Base-by-base conservation (phyloP, 495 filamentous ascomycete genomes). In the Thermothielavioides terrestris region DNA sequence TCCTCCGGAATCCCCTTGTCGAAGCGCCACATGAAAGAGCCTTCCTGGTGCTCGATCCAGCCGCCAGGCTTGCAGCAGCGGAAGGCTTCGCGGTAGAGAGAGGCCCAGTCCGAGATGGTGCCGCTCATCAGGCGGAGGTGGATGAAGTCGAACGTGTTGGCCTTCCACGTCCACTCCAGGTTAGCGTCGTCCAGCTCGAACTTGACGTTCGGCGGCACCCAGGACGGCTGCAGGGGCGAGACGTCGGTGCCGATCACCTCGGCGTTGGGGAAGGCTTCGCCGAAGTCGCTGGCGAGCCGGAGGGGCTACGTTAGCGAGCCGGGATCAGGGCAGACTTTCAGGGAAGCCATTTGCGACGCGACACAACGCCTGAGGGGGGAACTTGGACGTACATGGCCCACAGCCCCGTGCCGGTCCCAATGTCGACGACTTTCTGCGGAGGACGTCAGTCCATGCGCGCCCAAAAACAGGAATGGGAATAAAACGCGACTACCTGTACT, bases 181-280 rank as follows among this genome's bases (percentile, higher is more conserved):
- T 74, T 75, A 49, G 70, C 66, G 51, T 81, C 77, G 39, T 81
- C 78, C 26, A 81, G 64, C 52, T 77, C 71, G 56, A 80, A 80
- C 12, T 60, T 53, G 5, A 74, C 58, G 53, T 77, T 77, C 6
- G 69, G 65, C 1, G 74, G 73, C 4, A 72, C 71, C 65, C 70
- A 70, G 26, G 51, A 42, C 0, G 74, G 71, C 48, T 81, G 77
- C 41, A 79, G 79, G 1, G 76, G 71, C 6, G 74, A 78, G 35
- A 86, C 68, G 54, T 86, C 83, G 9, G 80, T 80, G n/a, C 82
- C 83, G 37, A 79, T 64, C 12, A 85, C 70, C 15, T 76, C 68
- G 11, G 70, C 62, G 18, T 60, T 21, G 1, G 79, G 79, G 61
- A 69, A 74, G 6, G 68, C 55, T 52, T 85, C 79, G 22, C 55